Evolutionary conservation across 2,329 filamentous ascomycete species (phyloP).

Genomic region (Dothiorella sarmentorum): DNA sequence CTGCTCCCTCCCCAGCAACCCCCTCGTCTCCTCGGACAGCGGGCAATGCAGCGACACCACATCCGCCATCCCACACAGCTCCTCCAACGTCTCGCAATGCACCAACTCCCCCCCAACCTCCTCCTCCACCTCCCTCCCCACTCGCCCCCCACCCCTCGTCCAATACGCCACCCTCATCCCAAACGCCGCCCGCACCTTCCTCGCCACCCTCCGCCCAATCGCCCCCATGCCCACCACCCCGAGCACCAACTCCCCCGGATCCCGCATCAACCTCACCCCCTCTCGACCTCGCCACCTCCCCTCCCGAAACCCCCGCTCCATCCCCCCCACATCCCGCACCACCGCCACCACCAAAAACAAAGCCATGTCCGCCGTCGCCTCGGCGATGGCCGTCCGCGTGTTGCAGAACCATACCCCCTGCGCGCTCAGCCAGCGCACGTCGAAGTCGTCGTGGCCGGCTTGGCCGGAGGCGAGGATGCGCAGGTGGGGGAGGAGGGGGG

Average conservation of each 20-base stretch:
- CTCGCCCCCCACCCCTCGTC: conserved; percentile 35
- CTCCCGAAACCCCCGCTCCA: conserved; percentile 32
- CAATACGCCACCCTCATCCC: conserved; percentile 23
- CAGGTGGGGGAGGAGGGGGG: conserved; percentile 6
- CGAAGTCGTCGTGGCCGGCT: conserved; percentile 49
- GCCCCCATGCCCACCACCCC: conserved; percentile 50
- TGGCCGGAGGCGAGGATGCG: conserved; percentile 22
- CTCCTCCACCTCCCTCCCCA: background rate
- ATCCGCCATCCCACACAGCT: conserved; percentile 65
- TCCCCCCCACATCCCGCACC: conserved; percentile 44
- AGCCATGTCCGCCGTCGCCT: conserved; percentile 52
- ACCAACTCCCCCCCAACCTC: conserved; percentile 18
- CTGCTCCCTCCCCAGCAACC: conserved; percentile 66
- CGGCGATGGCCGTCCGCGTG: conserved; percentile 50
- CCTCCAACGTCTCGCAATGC: conserved; percentile 46
- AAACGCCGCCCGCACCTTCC: too few relatives aligned
- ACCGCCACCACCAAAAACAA: conserved; percentile 44
- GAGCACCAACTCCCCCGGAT: conserved; percentile 45
- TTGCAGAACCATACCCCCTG: conserved; percentile 54
- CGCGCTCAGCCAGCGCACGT: conserved; percentile 42
- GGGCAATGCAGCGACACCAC: conserved; percentile 81
- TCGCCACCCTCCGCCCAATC: conserved; percentile 41
- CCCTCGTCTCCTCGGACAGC: conserved; percentile 70
- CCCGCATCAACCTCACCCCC: conserved; percentile 31
- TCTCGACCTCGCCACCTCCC: conserved; percentile 38